phyloP scores from a whole-genome alignment of 2,329 filamentous ascomycete genomes.

The Beauveria bassiana region DNA sequence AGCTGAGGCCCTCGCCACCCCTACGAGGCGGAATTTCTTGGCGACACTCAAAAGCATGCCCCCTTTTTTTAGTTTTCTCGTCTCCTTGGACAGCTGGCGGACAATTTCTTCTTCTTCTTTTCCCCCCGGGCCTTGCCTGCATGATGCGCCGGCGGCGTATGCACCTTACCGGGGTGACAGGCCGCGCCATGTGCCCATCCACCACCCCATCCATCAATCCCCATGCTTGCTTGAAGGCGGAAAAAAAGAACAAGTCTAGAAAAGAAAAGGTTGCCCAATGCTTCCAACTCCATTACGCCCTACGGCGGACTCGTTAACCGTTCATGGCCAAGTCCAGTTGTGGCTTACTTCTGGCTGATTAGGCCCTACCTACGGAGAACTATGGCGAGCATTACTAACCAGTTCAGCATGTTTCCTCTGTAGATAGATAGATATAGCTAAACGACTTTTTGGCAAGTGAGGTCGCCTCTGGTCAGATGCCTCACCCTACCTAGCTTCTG shows the following conservation, averaged over 20 bases:
- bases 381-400: neutral
- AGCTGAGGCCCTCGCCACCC: constrained; percentile 8
- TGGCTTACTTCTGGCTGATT: neutral
- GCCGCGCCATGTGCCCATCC: neutral
- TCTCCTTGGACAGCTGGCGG: neutral
- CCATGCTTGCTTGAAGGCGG: neutral
- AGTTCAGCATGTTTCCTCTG: neutral
- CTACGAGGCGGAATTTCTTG: constrained; percentile 2
- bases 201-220: neutral
- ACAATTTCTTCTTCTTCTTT: neutral
- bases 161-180: neutral
- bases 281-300: neutral
- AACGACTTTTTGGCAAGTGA: no score
- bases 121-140: neutral
- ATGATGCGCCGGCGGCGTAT: constrained; percentile 5
- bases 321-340: constrained; percentile 6
- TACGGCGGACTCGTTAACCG: constrained; percentile 10
- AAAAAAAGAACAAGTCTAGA: constrained; percentile 4
- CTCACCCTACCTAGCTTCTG: no score
- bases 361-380: no score
- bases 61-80: neutral
- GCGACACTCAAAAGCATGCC: neutral
- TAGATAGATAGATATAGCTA: neutral
- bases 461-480: no score
- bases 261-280: neutral